phyloP scores from a whole-genome alignment of 1,284 basidiomycete species.

The Ustilago tritici region DNA sequence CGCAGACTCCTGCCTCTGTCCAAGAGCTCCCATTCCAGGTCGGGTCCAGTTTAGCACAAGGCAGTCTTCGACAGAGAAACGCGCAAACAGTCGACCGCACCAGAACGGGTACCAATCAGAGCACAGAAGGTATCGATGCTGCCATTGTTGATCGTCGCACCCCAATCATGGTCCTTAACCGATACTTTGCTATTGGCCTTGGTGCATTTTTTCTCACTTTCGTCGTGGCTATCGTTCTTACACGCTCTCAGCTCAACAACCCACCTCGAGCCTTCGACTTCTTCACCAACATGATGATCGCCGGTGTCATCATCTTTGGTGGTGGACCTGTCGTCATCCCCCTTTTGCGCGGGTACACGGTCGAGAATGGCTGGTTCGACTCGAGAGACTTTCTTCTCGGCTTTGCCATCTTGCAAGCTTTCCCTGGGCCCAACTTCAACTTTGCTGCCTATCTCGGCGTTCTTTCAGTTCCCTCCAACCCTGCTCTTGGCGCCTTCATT shows the following conservation, averaged over 20 bases:
- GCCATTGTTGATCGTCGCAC: constrained; percentile 21
- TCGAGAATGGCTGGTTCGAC: constrained; percentile 73
- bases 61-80: constrained; percentile 18
- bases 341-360: constrained; percentile 74
- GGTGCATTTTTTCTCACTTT: constrained; percentile 64
- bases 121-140: background rate
- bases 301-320: constrained; percentile 75
- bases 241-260: constrained; percentile 67
- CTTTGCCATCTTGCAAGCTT: constrained; percentile 73
- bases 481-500: constrained; percentile 72
- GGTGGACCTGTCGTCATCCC: constrained; percentile 77
- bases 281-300: constrained; percentile 72
- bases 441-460: constrained; percentile 75
- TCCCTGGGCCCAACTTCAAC: constrained; percentile 75
- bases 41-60: background rate
- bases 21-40: constrained; percentile 28
- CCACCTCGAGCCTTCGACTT: constrained; percentile 70
- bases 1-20: constrained; percentile 9
- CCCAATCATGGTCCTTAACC: constrained; percentile 48
- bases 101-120: background rate
- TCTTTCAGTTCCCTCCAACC: constrained; percentile 69
- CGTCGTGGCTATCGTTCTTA: constrained; percentile 68
- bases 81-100: constrained; percentile 17
- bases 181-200: constrained; percentile 48
- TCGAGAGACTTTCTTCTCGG: constrained; percentile 75